A percentile compares a stretch with the other conserved stretches of the same genome.
These are phyloP conservation scores for Suillus weaverae DNA, from an alignment of 768 basidiomycete species.

Conservation along the genomic window DNA sequence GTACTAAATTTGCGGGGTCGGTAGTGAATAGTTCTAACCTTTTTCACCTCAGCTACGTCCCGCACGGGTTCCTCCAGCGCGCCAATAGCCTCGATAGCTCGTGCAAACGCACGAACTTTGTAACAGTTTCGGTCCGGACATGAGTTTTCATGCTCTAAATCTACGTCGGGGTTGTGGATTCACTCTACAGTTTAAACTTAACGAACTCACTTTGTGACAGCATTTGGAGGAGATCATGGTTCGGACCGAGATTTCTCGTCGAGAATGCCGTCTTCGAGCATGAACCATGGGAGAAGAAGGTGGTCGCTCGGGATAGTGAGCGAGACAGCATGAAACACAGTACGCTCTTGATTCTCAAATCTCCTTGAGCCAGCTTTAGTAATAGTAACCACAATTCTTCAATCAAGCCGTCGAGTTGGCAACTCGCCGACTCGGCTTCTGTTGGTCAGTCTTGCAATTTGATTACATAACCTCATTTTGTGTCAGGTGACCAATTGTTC, in stretches of 20 bases:
- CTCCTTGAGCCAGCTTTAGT: neutral
- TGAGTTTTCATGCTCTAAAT: conserved; percentile 44
- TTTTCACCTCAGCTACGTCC: conserved; percentile 42
- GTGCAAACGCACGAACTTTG: conserved; percentile 51
- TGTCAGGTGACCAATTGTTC: conserved; percentile 5
- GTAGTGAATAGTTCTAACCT: conserved; percentile 24
- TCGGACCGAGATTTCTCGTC: conserved; percentile 22
- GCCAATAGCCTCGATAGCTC: conserved; percentile 45
- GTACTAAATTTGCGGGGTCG: neutral
- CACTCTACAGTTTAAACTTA: neutral
- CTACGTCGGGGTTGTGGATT: conserved; percentile 19
- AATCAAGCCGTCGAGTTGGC: neutral
- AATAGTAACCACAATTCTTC: neutral
- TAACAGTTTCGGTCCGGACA: conserved; percentile 39
- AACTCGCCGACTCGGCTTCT: neutral
- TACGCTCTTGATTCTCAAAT: neutral
- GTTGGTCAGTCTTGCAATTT: neutral
- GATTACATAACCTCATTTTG: neutral
- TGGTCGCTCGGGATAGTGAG: neutral
- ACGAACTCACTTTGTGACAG: conserved; percentile 41
- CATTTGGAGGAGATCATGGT: conserved; percentile 40
- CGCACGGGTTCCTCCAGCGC: conserved; percentile 43
- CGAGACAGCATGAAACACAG: neutral
- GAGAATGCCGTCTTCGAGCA: neutral
- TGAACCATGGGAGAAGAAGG: neutral